phyloP scores from a whole-genome alignment of 441 rosid species.

The Pelargonium fulgidum region DNA sequence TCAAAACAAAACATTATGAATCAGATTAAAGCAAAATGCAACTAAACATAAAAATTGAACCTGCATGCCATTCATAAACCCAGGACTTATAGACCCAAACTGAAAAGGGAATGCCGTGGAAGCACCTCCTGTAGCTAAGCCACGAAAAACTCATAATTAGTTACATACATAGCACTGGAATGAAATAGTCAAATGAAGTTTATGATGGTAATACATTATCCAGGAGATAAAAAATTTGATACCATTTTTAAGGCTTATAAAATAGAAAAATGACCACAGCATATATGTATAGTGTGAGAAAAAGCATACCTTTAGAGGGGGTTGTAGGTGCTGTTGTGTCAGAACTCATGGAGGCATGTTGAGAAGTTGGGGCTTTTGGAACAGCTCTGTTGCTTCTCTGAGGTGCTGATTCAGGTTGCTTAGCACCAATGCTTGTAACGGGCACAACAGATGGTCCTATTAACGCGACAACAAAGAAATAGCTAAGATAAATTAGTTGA shows the following conservation, averaged over 20 bases:
- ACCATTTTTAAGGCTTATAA: background rate
- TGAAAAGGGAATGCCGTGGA: constrained; percentile 66
- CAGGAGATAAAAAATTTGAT: background rate
- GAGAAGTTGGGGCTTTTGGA: constrained; percentile 83
- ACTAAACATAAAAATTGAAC: constrained; percentile 20
- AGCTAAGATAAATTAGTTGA: background rate
- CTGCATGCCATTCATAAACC: constrained; percentile 72
- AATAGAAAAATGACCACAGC: constrained; percentile 37
- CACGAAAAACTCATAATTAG: constrained; percentile 5
- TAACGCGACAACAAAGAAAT: background rate
- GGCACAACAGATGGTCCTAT: constrained; percentile 49
- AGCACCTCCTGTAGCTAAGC: constrained; percentile 48
- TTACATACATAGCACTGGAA: constrained; percentile 18
- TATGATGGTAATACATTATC: background rate
- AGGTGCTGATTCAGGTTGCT: constrained; percentile 36
- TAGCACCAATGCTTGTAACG: constrained; percentile 29
- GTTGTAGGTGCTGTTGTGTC: constrained; percentile 32
- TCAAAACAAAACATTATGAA: constrained; percentile 6
- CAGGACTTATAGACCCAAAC: constrained; percentile 85
- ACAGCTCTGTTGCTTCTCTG: constrained; percentile 45
- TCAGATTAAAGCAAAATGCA: constrained; percentile 1
- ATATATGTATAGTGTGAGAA: background rate
- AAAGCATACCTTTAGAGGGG: constrained; percentile 48
- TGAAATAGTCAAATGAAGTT: background rate
- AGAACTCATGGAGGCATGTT: constrained; percentile 51